Evolutionary conservation across 148 eudicot genomes (phyloP).

Genomic region (Chenopodium album): DNA sequence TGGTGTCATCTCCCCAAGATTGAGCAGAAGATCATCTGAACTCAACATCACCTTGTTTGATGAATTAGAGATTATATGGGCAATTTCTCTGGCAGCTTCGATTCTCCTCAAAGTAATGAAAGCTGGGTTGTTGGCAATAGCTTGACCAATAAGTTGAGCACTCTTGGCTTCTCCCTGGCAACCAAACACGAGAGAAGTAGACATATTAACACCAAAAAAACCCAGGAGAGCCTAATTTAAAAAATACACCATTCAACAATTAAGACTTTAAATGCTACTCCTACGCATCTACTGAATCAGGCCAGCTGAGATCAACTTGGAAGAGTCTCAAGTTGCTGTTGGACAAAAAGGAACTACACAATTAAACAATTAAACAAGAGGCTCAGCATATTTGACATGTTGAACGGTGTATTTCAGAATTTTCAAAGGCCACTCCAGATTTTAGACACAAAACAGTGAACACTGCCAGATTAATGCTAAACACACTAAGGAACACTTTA

Average conservation of each 20-base stretch:
- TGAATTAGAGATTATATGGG: slow-evolving; percentile 54
- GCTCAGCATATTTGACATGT: not conserved
- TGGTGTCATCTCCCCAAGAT: slow-evolving; percentile 56
- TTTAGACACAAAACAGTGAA: not conserved
- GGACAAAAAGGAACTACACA: not conserved
- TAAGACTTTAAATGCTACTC: not conserved
- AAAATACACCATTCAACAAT: not conserved
- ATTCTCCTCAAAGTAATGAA: slow-evolving; percentile 82
- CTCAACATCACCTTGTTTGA: slow-evolving; percentile 71
- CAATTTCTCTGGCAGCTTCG: slow-evolving; percentile 87
- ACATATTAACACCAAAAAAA: not conserved
- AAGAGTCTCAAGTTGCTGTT: not conserved
- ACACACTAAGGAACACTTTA: not conserved
- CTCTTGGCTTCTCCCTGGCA: slow-evolving; percentile 94
- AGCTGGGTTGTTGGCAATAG: slow-evolving; percentile 89
- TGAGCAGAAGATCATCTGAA: slow-evolving; percentile 73
- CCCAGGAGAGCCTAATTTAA: not conserved
- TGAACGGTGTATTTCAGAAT: not conserved
- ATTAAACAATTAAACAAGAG: not conserved
- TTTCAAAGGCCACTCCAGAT: not conserved
- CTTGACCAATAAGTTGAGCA: slow-evolving; percentile 93
- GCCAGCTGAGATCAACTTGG: not conserved
- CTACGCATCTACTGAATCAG: not conserved
- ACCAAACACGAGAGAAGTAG: not conserved
- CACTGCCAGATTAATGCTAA: not conserved